These are phyloP conservation scores for Oehlia diaphana DNA, from an alignment of 192 early-diverging fungal species.

Conservation along the genomic window DNA sequence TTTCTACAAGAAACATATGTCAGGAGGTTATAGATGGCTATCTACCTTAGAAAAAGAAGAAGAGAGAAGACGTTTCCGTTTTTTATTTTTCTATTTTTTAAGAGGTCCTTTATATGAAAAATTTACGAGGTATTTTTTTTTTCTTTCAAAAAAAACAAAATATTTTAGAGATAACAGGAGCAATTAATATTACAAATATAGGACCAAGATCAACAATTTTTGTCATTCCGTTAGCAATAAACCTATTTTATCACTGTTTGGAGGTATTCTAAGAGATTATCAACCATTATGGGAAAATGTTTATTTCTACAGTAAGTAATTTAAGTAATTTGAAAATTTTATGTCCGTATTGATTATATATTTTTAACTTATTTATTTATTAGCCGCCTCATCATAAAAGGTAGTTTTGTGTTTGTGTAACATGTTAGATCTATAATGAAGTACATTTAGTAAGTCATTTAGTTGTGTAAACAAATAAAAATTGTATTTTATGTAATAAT, in stretches of 20 bases:
- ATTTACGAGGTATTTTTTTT: conserved; percentile 66
- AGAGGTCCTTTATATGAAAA: conserved; percentile 80
- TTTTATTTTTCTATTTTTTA: conserved; percentile 81
- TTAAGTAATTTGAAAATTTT: conserved; percentile 10
- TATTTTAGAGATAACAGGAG: background rate
- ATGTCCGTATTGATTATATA: background rate
- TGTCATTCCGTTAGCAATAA: conserved; percentile 68
- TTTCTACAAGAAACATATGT: conserved; percentile 29
- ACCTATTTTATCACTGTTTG: conserved; percentile 75
- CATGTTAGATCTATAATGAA: background rate
- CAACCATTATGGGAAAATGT: conserved; percentile 87
- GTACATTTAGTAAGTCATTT: background rate
- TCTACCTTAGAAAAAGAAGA: conserved; percentile 78
- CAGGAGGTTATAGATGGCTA: conserved; percentile 24
- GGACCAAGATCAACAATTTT: conserved; percentile 62
- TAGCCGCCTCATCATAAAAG: background rate
- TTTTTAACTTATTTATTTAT: background rate
- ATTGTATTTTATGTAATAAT: background rate
- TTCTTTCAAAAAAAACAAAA: background rate
- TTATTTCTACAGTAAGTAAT: conserved; percentile 77
- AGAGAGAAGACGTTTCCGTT: conserved; percentile 66
- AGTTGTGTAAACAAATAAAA: background rate
- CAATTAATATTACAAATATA: conserved; percentile 22
- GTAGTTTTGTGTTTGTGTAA: background rate
- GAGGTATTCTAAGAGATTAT: conserved; percentile 82